Evolutionary conservation across 768 basidiomycete species (phyloP).

Genomic region (Russula griseocarnosa): DNA sequence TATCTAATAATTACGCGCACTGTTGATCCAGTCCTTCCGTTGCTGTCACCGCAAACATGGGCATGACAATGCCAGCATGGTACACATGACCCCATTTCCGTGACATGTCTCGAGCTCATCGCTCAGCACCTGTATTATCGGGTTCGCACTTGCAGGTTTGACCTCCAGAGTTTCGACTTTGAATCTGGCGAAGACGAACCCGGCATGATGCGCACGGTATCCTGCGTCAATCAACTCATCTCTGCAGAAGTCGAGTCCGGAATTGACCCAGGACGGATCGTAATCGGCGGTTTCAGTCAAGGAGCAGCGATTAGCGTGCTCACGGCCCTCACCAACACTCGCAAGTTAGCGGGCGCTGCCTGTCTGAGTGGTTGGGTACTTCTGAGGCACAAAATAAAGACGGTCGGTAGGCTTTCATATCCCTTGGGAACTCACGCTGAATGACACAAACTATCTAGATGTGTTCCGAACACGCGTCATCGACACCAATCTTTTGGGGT

Average conservation of each 20-base stretch:
- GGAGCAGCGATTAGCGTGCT: slow-evolving; percentile 78
- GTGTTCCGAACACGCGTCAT: slow-evolving; percentile 52
- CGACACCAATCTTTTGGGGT: slow-evolving; percentile 81
- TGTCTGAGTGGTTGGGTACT: slow-evolving; percentile 80
- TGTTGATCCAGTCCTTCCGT: slow-evolving; percentile 23
- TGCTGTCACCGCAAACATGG: slow-evolving; percentile 70
- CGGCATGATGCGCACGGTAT: slow-evolving; percentile 67
- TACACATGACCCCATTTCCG: slow-evolving; percentile 32
- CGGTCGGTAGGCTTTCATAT: slow-evolving; percentile 42
- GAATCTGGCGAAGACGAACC: slow-evolving; percentile 63
- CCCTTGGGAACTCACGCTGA: neutral
- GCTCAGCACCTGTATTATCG: neutral
- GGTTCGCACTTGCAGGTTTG: slow-evolving; percentile 54
- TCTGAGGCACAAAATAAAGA: slow-evolving; percentile 58
- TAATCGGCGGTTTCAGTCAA: slow-evolving; percentile 88
- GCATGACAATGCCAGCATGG: slow-evolving; percentile 76
- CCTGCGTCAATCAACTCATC: slow-evolving; percentile 63
- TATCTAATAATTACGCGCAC: neutral
- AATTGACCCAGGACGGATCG: slow-evolving; percentile 62
- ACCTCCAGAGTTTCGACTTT: slow-evolving; percentile 64
- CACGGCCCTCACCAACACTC: slow-evolving; percentile 61
- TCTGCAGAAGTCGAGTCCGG: slow-evolving; percentile 69
- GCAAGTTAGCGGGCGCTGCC: slow-evolving; percentile 67
- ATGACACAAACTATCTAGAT: slow-evolving; percentile 45
- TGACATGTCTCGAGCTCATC: neutral